phyloP scores from a whole-genome alignment of 129 eudicot genomes.

The Centrapalus pauciflorus region DNA sequence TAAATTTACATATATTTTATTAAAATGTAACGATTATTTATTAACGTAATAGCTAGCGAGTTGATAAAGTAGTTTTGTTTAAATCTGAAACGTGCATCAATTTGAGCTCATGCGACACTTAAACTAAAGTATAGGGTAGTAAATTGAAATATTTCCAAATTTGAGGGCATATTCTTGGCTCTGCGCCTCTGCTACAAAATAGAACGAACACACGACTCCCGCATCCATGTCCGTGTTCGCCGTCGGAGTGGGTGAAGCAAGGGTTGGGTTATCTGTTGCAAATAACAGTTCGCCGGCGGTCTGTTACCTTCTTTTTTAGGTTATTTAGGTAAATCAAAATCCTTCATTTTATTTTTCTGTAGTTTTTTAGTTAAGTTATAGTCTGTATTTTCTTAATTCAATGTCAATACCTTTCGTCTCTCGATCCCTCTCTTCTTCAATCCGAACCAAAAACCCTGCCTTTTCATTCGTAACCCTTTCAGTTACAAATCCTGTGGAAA shows the following conservation, averaged over 20 bases:
- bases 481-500: conserved; percentile 40
- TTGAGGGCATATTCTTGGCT: too few relatives aligned
- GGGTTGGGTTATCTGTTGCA: not conserved
- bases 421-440: conserved; percentile 26
- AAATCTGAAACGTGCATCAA: too few relatives aligned
- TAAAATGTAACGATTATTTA: too few relatives aligned
- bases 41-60: too few relatives aligned
- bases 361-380: not conserved
- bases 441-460: conserved; percentile 23
- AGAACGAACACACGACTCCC: too few relatives aligned
- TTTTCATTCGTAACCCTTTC: conserved; percentile 27
- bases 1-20: too few relatives aligned
- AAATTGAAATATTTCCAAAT: too few relatives aligned
- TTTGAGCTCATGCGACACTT: too few relatives aligned
- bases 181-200: too few relatives aligned
- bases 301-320: not conserved
- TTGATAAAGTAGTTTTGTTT: too few relatives aligned
- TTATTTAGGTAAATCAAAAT: not conserved
- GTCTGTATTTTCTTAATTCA: not conserved
- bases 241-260: not conserved
- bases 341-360: not conserved
- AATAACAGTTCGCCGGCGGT: not conserved
- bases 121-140: too few relatives aligned
- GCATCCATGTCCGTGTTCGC: too few relatives aligned
- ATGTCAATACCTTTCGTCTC: conserved; percentile 32